Conservation (phyloP, 2,329 filamentous ascomycete species). For the Sphaceloma murrayae region DNA sequence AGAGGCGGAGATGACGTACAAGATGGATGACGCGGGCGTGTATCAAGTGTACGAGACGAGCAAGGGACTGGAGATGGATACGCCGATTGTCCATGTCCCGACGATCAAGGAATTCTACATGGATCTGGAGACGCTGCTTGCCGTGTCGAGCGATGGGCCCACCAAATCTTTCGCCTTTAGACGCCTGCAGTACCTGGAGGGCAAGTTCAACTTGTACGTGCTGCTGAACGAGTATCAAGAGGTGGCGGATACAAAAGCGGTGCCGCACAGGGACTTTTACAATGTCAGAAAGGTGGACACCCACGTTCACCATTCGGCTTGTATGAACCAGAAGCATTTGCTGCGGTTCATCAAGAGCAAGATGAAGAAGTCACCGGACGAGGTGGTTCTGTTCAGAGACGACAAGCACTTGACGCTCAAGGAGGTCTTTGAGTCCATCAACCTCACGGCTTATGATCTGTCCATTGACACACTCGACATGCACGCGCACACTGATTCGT, state of each 20-base stretch:
- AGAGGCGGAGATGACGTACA: conserved; percentile 61
- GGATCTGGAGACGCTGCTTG: conserved; percentile 77
- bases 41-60: conserved; percentile 81
- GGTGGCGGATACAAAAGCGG: conserved; percentile 93
- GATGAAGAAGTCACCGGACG: conserved; percentile 96
- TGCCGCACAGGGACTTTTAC: conserved; percentile 97
- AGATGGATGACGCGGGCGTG: conserved; percentile 72
- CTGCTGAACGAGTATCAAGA: conserved; percentile 96
- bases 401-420: conserved; percentile 82
- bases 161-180: conserved; percentile 96
- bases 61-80: conserved; percentile 50
- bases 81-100: conserved; percentile 73
- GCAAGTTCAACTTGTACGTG: conserved; percentile 90
- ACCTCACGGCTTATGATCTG: conserved; percentile 90
- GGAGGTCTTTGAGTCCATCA: conserved; percentile 96
- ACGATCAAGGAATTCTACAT: conserved; percentile 93
- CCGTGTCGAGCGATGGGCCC: conserved; percentile 88
- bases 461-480: conserved; percentile 98
- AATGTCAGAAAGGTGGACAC: conserved; percentile 98
- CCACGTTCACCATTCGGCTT: conserved; percentile 97
- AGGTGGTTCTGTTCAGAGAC: conserved; percentile 85
- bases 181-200: conserved; percentile 87
- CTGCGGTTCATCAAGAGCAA: conserved; percentile 99
- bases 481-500: conserved; percentile 97
- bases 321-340: conserved; percentile 99